Evolutionary conservation across 805 yeast species (phyloP).

Genomic region (Jamesozyma rosinii): DNA sequence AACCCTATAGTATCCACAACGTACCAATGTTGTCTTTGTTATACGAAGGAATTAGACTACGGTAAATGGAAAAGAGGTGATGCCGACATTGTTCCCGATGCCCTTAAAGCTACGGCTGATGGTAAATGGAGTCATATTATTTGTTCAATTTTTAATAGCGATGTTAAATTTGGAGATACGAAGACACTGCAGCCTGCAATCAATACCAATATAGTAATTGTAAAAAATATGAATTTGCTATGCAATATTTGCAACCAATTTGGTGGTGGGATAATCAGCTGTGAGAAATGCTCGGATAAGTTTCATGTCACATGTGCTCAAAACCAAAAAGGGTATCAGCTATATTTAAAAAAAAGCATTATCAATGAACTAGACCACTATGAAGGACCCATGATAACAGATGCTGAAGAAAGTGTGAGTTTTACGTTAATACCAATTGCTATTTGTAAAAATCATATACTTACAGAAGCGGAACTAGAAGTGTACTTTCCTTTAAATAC

Average conservation of each 20-base stretch:
- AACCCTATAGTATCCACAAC: constrained; percentile 49
- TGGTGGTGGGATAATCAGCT: constrained; percentile 38
- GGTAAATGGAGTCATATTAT: constrained; percentile 72
- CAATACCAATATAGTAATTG: constrained; percentile 30
- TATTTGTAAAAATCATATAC: constrained; percentile 7
- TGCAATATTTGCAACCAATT: constrained; percentile 40
- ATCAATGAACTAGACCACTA: neutral
- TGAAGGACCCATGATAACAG: neutral
- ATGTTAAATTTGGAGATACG: constrained; percentile 37
- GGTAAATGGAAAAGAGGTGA: constrained; percentile 38
- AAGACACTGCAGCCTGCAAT: constrained; percentile 39
- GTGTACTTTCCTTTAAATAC: constrained; percentile 4
- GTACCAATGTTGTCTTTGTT: constrained; percentile 61
- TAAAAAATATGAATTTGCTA: constrained; percentile 24
- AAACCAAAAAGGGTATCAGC: constrained; percentile 6
- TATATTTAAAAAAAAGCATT: constrained; percentile 9
- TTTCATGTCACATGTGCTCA: constrained; percentile 27
- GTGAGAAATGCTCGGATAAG: constrained; percentile 13
- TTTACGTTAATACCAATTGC: constrained; percentile 9
- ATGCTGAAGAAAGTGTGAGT: neutral
- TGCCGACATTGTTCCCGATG: constrained; percentile 44
- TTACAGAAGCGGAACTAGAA: neutral
- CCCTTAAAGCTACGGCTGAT: constrained; percentile 54
- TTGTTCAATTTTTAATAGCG: constrained; percentile 53
- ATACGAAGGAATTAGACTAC: constrained; percentile 41